A percentile compares a stretch with the other conserved stretches of the same genome.
phyloP scores from a whole-genome alignment of 169 alveolate genomes.

The Cryptosporidium canis region DNA sequence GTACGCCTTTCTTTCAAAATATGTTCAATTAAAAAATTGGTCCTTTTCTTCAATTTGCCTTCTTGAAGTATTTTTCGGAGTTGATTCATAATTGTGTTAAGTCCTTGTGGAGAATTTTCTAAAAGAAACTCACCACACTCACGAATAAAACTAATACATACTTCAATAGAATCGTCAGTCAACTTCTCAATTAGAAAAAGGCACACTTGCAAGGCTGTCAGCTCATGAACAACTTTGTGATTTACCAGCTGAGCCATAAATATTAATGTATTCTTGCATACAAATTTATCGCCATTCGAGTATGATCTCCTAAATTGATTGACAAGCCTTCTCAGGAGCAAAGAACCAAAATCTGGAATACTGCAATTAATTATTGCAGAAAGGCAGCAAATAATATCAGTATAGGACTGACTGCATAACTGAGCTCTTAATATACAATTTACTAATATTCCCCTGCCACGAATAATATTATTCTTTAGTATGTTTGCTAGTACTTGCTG shows the following conservation, averaged over 20 bases:
- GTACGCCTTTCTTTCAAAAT: slow-evolving; percentile 92
- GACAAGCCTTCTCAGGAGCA: slow-evolving; percentile 91
- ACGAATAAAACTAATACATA: slow-evolving; percentile 88
- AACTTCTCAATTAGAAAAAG: slow-evolving; percentile 92
- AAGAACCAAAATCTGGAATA: slow-evolving; percentile 97
- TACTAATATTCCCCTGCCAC: slow-evolving; percentile 98
- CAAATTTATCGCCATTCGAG: slow-evolving; percentile 92
- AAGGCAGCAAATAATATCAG: slow-evolving; percentile 96
- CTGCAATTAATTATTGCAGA: slow-evolving; percentile 95
- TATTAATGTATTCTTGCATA: slow-evolving; percentile 92
- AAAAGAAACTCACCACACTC: slow-evolving; percentile 95
- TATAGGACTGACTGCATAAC: slow-evolving; percentile 96
- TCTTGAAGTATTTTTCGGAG: slow-evolving; percentile 95
- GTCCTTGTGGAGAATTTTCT: slow-evolving; percentile 92
- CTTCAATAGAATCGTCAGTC: slow-evolving; percentile 97
- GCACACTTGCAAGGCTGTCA: slow-evolving; percentile 93
- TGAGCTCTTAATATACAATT: slow-evolving; percentile 96
- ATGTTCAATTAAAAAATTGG: slow-evolving; percentile 95
- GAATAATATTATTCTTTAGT: slow-evolving; percentile 94
- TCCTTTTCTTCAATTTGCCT: slow-evolving; percentile 93
- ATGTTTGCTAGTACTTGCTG: slow-evolving; percentile 5
- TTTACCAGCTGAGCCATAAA: slow-evolving; percentile 97
- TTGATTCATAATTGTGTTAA: slow-evolving; percentile 94
- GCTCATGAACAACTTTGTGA: slow-evolving; percentile 91
- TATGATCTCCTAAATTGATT: slow-evolving; percentile 93